Evolutionary conservation across 805 yeast species (phyloP).

Genomic region (Wickerhamomyces bisporus): DNA sequence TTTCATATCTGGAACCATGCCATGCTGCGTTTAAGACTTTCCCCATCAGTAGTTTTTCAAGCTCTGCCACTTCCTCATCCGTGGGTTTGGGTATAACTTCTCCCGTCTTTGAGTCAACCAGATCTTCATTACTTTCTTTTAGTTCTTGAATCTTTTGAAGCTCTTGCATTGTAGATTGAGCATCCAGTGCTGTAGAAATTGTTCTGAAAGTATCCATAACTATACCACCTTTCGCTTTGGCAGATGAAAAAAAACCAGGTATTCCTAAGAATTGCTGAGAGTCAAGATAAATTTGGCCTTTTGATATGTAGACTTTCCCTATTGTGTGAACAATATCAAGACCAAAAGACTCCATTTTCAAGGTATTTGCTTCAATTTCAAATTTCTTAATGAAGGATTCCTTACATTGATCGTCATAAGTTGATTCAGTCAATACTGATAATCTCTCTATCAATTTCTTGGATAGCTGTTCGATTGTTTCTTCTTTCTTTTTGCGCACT

Average conservation of each 20-base stretch:
- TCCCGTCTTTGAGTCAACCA: slow-evolving; percentile 41
- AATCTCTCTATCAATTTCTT: slow-evolving; percentile 52
- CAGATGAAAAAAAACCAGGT: slow-evolving; percentile 67
- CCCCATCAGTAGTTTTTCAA: slow-evolving; percentile 72
- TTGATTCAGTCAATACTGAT: slow-evolving; percentile 55
- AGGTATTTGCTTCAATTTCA: slow-evolving; percentile 74
- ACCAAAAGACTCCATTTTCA: slow-evolving; percentile 84
- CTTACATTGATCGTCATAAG: slow-evolving; percentile 55
- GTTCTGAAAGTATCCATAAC: slow-evolving; percentile 69
- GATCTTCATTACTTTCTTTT: slow-evolving; percentile 30
- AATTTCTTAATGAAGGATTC: slow-evolving; percentile 59
- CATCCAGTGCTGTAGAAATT: slow-evolving; percentile 69
- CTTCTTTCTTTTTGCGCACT: slow-evolving; percentile 59
- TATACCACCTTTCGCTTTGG: slow-evolving; percentile 70
- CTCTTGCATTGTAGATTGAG: slow-evolving; percentile 74
- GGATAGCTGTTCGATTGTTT: slow-evolving; percentile 57
- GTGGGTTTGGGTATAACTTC: slow-evolving; percentile 56
- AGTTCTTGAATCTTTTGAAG: slow-evolving; percentile 61
- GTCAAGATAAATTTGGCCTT: slow-evolving; percentile 59
- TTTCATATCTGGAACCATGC: slow-evolving; percentile 78
- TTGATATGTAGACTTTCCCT: slow-evolving; percentile 63
- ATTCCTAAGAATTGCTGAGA: slow-evolving; percentile 59
- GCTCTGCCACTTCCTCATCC: slow-evolving; percentile 59
- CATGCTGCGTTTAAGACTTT: slow-evolving; percentile 81
- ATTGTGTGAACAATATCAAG: slow-evolving; percentile 71